A percentile compares a stretch with the other conserved stretches of the same genome.
Conservation (phyloP, 148 eudicot species). For the Silene conica region DNA sequence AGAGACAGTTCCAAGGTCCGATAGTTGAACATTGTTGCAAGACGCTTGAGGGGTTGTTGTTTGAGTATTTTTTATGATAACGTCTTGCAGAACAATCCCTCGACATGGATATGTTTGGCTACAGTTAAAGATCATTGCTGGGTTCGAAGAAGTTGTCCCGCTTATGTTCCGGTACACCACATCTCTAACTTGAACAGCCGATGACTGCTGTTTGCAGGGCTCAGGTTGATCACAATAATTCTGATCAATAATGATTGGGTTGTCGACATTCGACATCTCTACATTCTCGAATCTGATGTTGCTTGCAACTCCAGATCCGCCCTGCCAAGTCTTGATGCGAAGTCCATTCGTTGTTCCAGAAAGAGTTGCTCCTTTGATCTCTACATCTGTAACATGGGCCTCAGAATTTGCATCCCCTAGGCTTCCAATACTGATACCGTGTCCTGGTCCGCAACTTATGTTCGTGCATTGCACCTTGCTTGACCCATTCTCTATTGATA, state of each 20-base stretch:
- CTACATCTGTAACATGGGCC: slow-evolving; percentile 59
- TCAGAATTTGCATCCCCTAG: slow-evolving; percentile 48
- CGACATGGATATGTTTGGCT: slow-evolving; percentile 51
- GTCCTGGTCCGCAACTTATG: slow-evolving; percentile 82
- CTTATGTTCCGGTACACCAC: slow-evolving; percentile 58
- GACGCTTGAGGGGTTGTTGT: slow-evolving; percentile 30
- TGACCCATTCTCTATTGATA: slow-evolving; percentile 65
- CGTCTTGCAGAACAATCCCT: slow-evolving; percentile 44
- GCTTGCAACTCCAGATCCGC: slow-evolving; percentile 72
- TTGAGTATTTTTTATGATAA: slow-evolving; percentile 14
- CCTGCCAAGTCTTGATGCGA: slow-evolving; percentile 89
- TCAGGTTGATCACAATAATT: slow-evolving; percentile 52
- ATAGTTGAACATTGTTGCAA: slow-evolving; percentile 51
- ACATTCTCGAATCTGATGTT: slow-evolving; percentile 56
- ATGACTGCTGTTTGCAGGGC: slow-evolving; percentile 52
- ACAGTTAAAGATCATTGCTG: slow-evolving; percentile 51
- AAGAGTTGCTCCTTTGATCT: slow-evolving; percentile 52
- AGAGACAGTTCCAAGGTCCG: slow-evolving; percentile 30
- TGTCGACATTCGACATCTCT: slow-evolving; percentile 42
- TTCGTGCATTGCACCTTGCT: slow-evolving; percentile 34
- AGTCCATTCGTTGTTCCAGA: slow-evolving; percentile 65
- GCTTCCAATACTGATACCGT: slow-evolving; percentile 82
- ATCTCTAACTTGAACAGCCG: slow-evolving; percentile 55
- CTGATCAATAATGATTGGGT: slow-evolving; percentile 79
- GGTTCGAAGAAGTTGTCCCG: slow-evolving; percentile 53